A percentile compares a stretch with the other conserved stretches of the same genome.
Evolutionary conservation across 2,329 filamentous ascomycete species (phyloP).

Genomic region (Anisogramma anomala): DNA sequence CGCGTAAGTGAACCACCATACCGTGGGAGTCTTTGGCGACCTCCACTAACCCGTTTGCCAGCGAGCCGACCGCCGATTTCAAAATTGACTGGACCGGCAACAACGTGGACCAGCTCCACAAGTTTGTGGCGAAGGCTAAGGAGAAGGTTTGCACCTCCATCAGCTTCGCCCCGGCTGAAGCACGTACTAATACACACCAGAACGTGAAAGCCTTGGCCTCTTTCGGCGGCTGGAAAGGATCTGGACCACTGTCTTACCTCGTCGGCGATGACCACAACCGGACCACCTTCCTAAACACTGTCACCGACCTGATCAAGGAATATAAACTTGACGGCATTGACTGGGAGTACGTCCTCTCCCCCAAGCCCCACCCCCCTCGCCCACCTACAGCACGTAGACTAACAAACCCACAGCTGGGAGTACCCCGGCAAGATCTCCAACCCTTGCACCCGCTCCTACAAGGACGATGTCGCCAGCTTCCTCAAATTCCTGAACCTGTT

Average conservation of each 20-base stretch:
- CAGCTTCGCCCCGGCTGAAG: too few relatives aligned
- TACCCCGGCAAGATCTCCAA: constrained; percentile 35
- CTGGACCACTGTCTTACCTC: constrained; percentile 3
- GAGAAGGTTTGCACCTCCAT: not conserved
- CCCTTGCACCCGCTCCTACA: constrained; percentile 21
- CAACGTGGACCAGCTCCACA: constrained; percentile 9
- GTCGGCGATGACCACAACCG: constrained; percentile 15
- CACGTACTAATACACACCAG: not conserved
- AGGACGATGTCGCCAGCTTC: constrained; percentile 14
- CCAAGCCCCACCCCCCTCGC: not conserved
- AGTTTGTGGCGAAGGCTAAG: constrained; percentile 13
- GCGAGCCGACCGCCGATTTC: constrained; percentile 8
- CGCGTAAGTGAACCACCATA: constrained; percentile 1
- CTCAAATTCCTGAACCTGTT: constrained; percentile 15
- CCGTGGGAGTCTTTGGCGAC: not conserved
- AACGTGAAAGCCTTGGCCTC: constrained; percentile 12
- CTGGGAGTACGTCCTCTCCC: constrained; percentile 11
- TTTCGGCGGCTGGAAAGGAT: constrained; percentile 14
- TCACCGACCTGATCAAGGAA: constrained; percentile 15
- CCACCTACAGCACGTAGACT: not conserved
- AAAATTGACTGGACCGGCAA: constrained; percentile 8
- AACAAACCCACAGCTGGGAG: constrained; percentile 9
- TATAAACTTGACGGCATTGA: constrained; percentile 16
- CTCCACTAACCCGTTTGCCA: not conserved
- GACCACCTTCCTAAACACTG: constrained; percentile 16